Evolutionary conservation across 305 asterid species (phyloP).

Genomic region (Andrographis paniculata): DNA sequence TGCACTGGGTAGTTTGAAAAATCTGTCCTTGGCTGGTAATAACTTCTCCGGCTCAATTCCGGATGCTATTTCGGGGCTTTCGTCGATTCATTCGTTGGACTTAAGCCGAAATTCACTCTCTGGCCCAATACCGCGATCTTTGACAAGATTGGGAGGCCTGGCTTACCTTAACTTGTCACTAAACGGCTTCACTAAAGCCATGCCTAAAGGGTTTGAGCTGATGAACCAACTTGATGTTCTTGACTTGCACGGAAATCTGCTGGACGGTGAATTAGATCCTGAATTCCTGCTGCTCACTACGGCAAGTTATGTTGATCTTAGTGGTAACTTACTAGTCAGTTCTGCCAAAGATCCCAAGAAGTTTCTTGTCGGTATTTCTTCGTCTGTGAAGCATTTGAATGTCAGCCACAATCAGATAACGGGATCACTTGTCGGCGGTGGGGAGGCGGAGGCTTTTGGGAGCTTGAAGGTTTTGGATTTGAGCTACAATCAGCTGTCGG

Average conservation of each 20-base stretch:
- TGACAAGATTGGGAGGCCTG: conserved; percentile 45
- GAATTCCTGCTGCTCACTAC: conserved; percentile 61
- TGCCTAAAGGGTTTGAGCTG: conserved; percentile 75
- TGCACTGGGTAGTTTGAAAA: conserved; percentile 43
- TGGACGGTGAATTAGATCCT: conserved; percentile 64
- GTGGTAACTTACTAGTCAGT: conserved; percentile 57
- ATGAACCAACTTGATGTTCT: conserved; percentile 65
- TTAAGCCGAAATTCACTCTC: conserved; percentile 68
- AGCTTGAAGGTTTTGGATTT: conserved; percentile 79
- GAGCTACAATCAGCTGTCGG: conserved; percentile 86
- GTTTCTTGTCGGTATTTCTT: conserved; percentile 50
- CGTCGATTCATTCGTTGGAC: conserved; percentile 61
- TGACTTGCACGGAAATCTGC: conserved; percentile 82
- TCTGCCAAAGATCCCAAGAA: conserved; percentile 35
- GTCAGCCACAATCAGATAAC: conserved; percentile 65
- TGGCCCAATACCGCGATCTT: conserved; percentile 54
- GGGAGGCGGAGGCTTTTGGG: conserved; percentile 55
- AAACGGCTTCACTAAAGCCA: conserved; percentile 53
- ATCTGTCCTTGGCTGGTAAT: conserved; percentile 75
- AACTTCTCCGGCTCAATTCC: conserved; percentile 79
- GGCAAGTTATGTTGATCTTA: conserved; percentile 71
- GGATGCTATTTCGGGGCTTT: conserved; percentile 49
- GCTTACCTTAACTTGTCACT: conserved; percentile 66
- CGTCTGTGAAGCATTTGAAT: conserved; percentile 60
- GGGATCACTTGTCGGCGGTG: conserved; percentile 66